Conservation (phyloP, 148 eudicot species). For the Salicornia ramosissima region DNA sequence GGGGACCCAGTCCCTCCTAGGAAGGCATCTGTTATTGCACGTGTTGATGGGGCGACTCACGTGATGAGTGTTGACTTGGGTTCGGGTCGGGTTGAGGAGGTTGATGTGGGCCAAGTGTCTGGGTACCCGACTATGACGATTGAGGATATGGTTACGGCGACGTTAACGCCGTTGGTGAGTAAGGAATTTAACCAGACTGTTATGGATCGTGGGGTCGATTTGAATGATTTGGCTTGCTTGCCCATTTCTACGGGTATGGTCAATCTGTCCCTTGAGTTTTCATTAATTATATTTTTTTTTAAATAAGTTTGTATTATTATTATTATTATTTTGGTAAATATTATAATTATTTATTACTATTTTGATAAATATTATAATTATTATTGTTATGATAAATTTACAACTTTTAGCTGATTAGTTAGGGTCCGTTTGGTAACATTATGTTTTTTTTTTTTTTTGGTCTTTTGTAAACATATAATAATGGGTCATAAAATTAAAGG, state of each 20-base stretch:
- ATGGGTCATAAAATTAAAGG: too few species aligned
- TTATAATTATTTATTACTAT: too few species aligned
- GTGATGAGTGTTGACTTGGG: conserved; percentile 50
- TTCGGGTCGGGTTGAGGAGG: conserved; percentile 37
- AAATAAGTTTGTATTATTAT: too few species aligned
- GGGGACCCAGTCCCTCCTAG: conserved; percentile 67
- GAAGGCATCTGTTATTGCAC: conserved; percentile 67
- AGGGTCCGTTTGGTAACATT: too few species aligned
- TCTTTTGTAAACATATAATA: too few species aligned
- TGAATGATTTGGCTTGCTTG: conserved; percentile 71
- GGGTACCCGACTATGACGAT: conserved; percentile 92
- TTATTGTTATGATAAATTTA: too few species aligned
- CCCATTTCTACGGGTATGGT: conserved; percentile 55
- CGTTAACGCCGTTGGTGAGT: conserved; percentile 61
- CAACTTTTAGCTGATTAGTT: too few species aligned
- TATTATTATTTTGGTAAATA: too few species aligned
- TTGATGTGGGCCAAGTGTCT: conserved; percentile 31
- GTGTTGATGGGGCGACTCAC: conserved; percentile 45
- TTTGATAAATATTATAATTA: too few species aligned
- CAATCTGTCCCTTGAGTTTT: too few species aligned
- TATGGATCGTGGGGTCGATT: conserved; percentile 60
- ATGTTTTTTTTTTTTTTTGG: too few species aligned
- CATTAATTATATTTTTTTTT: too few species aligned
- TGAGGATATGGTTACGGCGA: conserved; percentile 69
- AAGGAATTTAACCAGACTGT: conserved; percentile 71